phyloP scores from a whole-genome alignment of 495 filamentous ascomycete genomes.

The Rostrohypoxylon terebratum region DNA sequence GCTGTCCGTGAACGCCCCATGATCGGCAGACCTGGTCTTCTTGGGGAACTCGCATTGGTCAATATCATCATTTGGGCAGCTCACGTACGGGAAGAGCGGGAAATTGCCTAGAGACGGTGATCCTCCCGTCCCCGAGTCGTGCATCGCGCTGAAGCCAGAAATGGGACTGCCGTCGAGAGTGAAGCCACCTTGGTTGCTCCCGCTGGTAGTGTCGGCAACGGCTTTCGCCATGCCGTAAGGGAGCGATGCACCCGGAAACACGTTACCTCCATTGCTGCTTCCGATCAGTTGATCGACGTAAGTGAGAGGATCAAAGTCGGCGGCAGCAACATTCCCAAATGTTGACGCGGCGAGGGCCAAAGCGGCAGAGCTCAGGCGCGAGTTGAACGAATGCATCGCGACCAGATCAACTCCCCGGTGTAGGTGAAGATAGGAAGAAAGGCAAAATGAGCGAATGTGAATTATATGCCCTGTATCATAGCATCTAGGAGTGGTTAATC shows the following conservation, averaged over 20 bases:
- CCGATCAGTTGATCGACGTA: constrained; percentile 70
- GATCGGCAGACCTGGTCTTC: constrained; percentile 46
- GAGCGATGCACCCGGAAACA: constrained; percentile 79
- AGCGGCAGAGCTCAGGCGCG: constrained; percentile 28
- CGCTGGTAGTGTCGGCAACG: constrained; percentile 74
- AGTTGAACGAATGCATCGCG: constrained; percentile 40
- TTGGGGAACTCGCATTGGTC: constrained; percentile 73
- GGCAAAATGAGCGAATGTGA: constrained; percentile 28
- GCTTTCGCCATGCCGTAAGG: constrained; percentile 85
- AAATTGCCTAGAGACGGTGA: constrained; percentile 79
- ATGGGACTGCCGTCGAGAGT: constrained; percentile 70
- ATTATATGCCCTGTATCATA: constrained; percentile 25
- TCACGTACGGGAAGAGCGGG: constrained; percentile 74
- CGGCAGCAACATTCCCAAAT: constrained; percentile 34
- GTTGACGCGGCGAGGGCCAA: constrained; percentile 30
- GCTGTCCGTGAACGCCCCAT: constrained; percentile 58
- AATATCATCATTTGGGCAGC: constrained; percentile 73
- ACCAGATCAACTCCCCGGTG: constrained; percentile 17
- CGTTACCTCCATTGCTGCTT: constrained; percentile 73
- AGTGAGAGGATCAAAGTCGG: constrained; percentile 51
- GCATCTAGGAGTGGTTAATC: constrained; percentile 16
- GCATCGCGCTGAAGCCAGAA: constrained; percentile 74
- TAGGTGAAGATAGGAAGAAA: constrained; percentile 18
- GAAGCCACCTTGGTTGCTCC: constrained; percentile 78
- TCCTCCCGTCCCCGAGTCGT: constrained; percentile 80